Conservation (phyloP, 768 basidiomycete species). For the Pisolithus orientalis region DNA sequence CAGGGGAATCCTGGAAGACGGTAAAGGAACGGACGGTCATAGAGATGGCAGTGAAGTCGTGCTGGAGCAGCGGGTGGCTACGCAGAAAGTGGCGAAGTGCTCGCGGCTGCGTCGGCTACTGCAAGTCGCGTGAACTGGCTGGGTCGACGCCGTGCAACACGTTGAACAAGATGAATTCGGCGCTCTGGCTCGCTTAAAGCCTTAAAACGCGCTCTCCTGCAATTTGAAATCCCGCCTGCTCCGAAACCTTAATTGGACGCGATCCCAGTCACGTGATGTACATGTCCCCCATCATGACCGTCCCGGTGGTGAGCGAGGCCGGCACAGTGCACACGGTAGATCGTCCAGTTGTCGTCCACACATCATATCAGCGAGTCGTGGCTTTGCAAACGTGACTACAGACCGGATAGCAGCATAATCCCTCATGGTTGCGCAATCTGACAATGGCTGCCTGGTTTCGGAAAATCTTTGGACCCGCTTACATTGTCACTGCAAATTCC, state of each 20-base stretch:
- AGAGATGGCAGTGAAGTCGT: conserved; percentile 2
- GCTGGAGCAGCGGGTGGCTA: conserved; percentile 1
- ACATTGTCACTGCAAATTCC: no score
- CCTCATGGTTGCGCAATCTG: no score
- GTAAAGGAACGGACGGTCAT: conserved; percentile 59
- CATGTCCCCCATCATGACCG: not conserved
- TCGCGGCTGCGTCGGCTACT: not conserved
- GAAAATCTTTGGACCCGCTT: no score
- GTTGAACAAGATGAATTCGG: conserved; percentile 21
- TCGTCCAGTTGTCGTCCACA: no score
- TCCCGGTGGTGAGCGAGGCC: no score
- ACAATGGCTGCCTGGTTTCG: no score
- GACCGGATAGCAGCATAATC: no score
- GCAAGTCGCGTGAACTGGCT: conserved; percentile 11
- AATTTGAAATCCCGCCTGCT: conserved; percentile 28
- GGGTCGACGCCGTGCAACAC: conserved; percentile 25
- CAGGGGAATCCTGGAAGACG: conserved; percentile 54
- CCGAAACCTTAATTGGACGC: conserved; percentile 16
- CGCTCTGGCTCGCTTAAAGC: conserved; percentile 19
- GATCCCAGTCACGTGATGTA: conserved; percentile 19
- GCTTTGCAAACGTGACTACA: no score
- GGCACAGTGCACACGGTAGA: no score
- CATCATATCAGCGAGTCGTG: no score
- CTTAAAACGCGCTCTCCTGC: conserved; percentile 23
- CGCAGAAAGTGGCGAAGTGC: not conserved